Percentiles rank a stretch among this genome's conserved stretches.
phyloP scores from a whole-genome alignment of 2,329 filamentous ascomycete species.

The Trichoderma endophyticum region DNA sequence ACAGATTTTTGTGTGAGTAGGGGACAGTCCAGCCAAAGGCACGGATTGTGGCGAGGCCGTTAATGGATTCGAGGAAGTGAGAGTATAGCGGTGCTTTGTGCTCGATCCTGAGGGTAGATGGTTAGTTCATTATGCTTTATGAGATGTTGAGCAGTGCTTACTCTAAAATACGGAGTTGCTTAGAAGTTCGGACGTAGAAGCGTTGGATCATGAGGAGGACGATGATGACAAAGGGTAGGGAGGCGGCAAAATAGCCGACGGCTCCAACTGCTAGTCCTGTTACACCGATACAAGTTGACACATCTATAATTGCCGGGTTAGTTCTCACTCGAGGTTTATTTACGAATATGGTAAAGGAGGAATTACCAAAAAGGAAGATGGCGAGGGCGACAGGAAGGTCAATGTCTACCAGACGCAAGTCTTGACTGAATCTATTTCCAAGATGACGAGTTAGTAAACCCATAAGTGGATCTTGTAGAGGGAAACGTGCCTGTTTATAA shows the following conservation, averaged over 20 bases:
- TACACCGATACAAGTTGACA: constrained; percentile 39
- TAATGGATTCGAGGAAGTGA: constrained; percentile 33
- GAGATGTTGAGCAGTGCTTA: constrained; percentile 17
- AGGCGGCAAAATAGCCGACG: constrained; percentile 44
- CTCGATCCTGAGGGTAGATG: constrained; percentile 27
- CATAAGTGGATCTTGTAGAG: background rate
- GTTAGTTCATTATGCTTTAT: background rate
- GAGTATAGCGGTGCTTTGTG: constrained; percentile 34
- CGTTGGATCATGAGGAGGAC: constrained; percentile 46
- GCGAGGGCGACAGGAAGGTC: constrained; percentile 33
- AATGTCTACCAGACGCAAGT: constrained; percentile 40
- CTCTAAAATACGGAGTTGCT: constrained; percentile 52
- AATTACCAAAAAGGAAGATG: constrained; percentile 29
- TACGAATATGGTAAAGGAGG: too few species aligned
- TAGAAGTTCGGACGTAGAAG: constrained; percentile 54
- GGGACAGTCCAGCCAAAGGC: constrained; percentile 39
- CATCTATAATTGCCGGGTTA: constrained; percentile 21
- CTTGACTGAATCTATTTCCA: constrained; percentile 38
- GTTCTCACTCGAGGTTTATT: background rate
- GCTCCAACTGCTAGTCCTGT: constrained; percentile 43
- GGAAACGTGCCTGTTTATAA: constrained; percentile 28
- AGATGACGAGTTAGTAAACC: background rate
- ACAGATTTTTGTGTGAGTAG: constrained; percentile 37
- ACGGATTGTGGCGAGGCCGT: constrained; percentile 35
- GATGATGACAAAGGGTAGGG: constrained; percentile 42